A percentile compares a stretch with the other conserved stretches of the same genome.
Conservation (phyloP, 139 green algal genomes). For the Chlorella sp. region DNA sequence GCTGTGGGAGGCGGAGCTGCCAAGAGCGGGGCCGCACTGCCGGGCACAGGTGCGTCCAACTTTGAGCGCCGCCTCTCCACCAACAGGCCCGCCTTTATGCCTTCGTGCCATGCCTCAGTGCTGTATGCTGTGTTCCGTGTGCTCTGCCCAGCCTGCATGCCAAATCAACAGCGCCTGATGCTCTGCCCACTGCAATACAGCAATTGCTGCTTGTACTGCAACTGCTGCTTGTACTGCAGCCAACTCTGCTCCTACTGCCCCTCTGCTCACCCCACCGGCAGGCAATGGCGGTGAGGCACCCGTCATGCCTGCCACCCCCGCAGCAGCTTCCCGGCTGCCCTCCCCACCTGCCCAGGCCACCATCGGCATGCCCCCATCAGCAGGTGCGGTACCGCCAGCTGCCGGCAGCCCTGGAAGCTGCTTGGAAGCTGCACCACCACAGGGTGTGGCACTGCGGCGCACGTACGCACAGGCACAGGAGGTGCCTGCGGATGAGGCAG, state of each 20-base stretch:
- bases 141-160: neutral
- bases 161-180: neutral
- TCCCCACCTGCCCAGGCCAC: neutral
- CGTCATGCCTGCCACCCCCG: neutral
- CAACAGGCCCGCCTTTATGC: neutral
- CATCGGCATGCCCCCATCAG: too few relatives aligned
- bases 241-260: neutral
- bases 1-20: neutral
- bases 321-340: neutral
- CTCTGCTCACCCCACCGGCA: neutral
- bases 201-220: neutral
- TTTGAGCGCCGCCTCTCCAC: too few relatives aligned
- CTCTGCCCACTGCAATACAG: neutral
- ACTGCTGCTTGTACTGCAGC: neutral
- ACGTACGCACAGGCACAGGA: neutral
- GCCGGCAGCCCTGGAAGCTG: neutral
- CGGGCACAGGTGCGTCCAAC: neutral
- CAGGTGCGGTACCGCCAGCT: neutral
- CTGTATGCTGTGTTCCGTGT: neutral
- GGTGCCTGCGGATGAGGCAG: neutral
- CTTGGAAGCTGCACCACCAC: neutral
- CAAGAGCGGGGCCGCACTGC: neutral
- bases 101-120: neutral
- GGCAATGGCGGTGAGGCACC: neutral
- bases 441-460: neutral